Conservation (phyloP, 2,329 filamentous ascomycete species). For the Paradendryphiella salina region DNA sequence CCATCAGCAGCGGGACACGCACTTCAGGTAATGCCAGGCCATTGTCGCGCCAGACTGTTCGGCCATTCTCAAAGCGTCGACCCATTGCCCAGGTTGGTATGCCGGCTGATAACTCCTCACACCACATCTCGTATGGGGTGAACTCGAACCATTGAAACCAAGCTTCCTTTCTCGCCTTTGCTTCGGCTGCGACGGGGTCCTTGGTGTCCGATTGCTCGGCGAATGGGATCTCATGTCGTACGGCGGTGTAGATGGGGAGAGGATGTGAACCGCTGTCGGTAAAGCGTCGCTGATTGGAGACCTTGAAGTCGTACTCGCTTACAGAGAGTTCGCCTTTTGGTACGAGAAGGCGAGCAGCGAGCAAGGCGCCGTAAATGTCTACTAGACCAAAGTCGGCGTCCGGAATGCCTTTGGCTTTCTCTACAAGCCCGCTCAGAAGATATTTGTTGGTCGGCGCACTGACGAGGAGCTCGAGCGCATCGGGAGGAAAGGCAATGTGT, state of each 20-base stretch:
- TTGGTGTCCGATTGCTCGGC: slow-evolving; percentile 51
- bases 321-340: slow-evolving; percentile 81
- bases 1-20: slow-evolving; percentile 80
- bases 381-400: slow-evolving; percentile 85
- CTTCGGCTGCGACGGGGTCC: slow-evolving; percentile 46
- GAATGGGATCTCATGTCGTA: slow-evolving; percentile 89
- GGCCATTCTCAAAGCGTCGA: slow-evolving; percentile 74
- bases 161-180: slow-evolving; percentile 63
- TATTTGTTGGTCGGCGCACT: slow-evolving; percentile 92
- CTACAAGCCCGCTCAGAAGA: slow-evolving; percentile 82
- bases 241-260: slow-evolving; percentile 91
- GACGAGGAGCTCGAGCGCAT: slow-evolving; percentile 78
- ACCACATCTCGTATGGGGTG: slow-evolving; percentile 93
- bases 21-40: slow-evolving; percentile 79
- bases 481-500: slow-evolving; percentile 90
- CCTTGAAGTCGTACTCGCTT: slow-evolving; percentile 78
- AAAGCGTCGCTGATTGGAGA: slow-evolving; percentile 81
- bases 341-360: slow-evolving; percentile 82
- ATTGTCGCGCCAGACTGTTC: slow-evolving; percentile 64
- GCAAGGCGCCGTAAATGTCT: slow-evolving; percentile 85
- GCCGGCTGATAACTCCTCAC: slow-evolving; percentile 85
- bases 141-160: slow-evolving; percentile 98
- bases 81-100: slow-evolving; percentile 96
- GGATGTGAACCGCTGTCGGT: slow-evolving; percentile 79
- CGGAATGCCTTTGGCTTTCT: slow-evolving; percentile 84